Evolutionary conservation across 1,284 basidiomycete genomes (phyloP).

Genomic region (Puccinia hordei): DNA sequence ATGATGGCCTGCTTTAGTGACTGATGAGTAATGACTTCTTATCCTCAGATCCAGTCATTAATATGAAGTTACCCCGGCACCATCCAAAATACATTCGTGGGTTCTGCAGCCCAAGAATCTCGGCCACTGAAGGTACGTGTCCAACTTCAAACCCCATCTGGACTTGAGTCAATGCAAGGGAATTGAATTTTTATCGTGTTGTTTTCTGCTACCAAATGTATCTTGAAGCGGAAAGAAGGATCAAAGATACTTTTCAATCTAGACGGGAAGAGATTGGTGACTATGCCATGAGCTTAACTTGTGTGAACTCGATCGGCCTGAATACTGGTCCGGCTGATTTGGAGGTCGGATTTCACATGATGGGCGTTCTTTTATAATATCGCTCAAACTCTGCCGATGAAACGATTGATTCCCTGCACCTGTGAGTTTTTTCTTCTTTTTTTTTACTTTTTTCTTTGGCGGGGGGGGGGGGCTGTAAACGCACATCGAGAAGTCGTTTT

Average conservation of each 20-base stretch:
- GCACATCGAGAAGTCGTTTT: too few species aligned
- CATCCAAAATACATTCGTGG: constrained; percentile 12
- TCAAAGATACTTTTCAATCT: not conserved
- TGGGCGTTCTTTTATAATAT: not conserved
- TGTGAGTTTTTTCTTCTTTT: too few species aligned
- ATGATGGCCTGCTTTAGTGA: not conserved
- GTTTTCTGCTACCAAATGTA: not conserved
- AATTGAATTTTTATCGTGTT: not conserved
- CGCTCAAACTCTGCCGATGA: too few species aligned
- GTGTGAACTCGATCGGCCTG: constrained; percentile 13
- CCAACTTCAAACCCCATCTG: not conserved
- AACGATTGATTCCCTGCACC: too few species aligned
- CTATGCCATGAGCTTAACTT: constrained; percentile 13
- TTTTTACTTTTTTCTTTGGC: too few species aligned
- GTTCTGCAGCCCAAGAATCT: not conserved
- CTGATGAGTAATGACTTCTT: not conserved
- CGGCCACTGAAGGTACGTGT: not conserved
- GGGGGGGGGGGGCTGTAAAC: too few species aligned
- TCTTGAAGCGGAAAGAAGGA: constrained; percentile 2
- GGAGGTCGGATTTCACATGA: constrained; percentile 21
- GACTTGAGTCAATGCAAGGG: not conserved
- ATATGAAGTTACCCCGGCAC: constrained; percentile 2
- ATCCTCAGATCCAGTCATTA: not conserved
- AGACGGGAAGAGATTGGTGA: not conserved
- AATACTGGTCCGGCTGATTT: constrained; percentile 3